Conservation (phyloP, 768 basidiomycete genomes). For the Lactarius pseudohatsudake region DNA sequence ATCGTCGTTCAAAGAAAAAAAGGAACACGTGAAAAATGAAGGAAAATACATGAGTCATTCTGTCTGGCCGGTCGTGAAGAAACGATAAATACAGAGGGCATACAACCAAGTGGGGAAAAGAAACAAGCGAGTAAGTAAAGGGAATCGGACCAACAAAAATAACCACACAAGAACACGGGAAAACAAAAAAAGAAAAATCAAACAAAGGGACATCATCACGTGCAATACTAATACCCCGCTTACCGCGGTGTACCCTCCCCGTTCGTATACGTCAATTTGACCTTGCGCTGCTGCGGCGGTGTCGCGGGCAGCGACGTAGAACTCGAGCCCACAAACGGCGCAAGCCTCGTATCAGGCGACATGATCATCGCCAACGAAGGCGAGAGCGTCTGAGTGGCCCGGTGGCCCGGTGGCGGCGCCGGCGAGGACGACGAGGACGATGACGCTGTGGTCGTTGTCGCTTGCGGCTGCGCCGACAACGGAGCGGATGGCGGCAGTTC, state of each 20-base stretch:
- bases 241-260: slow-evolving; percentile 24
- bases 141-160: not conserved
- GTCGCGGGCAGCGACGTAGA: slow-evolving; percentile 19
- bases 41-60: slow-evolving; percentile 3
- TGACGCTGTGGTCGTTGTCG: not conserved
- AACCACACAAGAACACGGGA: not conserved
- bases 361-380: slow-evolving; percentile 65
- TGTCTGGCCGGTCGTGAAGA: not conserved
- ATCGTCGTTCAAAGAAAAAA: slow-evolving; percentile 6
- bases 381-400: slow-evolving; percentile 48
- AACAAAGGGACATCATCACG: not conserved
- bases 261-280: slow-evolving; percentile 26
- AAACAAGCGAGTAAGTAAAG: not conserved
- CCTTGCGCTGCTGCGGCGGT: slow-evolving; percentile 30
- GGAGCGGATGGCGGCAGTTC: slow-evolving; percentile 20
- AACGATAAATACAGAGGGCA: not conserved
- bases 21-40: slow-evolving; percentile 3
- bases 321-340: slow-evolving; percentile 30
- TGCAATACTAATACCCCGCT: not conserved
- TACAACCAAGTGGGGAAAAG: not conserved
- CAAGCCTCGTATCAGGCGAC: slow-evolving; percentile 43
- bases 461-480: not conserved
- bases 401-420: slow-evolving; percentile 35
- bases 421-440: slow-evolving; percentile 15
- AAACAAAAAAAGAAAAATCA: not conserved